Conservation (phyloP, 73 alveolate species). For the Blepharisma stoltei region DNA sequence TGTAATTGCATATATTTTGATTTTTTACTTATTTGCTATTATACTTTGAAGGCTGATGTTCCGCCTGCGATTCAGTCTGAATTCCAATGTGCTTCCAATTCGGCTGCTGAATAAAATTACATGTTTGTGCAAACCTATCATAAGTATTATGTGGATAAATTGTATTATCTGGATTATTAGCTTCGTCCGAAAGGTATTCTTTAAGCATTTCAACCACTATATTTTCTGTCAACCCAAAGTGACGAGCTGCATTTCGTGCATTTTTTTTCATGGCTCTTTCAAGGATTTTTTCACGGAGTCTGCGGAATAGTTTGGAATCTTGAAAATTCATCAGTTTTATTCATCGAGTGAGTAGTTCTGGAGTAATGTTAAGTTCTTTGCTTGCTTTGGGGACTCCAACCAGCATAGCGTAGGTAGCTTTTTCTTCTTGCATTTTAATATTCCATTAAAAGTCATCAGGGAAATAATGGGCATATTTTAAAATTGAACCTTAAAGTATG, state of each 20-base stretch:
- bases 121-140: conserved; percentile 23
- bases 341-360: neutral
- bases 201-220: conserved; percentile 19
- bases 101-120: neutral
- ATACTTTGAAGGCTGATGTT: too few species aligned
- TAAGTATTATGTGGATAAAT: conserved; percentile 9
- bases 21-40: too few species aligned
- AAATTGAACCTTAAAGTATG: too few species aligned
- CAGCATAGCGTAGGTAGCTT: neutral
- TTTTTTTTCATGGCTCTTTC: conserved; percentile 22
- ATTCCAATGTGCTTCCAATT: conserved; percentile 2
- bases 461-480: too few species aligned
- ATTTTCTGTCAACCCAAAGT: neutral
- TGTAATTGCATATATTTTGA: too few species aligned
- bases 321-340: neutral
- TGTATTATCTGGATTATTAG: neutral
- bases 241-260: neutral
- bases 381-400: conserved; percentile 5
- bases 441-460: too few species aligned
- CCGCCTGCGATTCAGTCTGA: neutral
- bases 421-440: neutral
- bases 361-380: neutral
- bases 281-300: neutral
- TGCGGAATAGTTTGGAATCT: neutral
- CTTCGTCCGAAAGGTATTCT: conserved; percentile 18